Conservation (phyloP, 2,329 filamentous ascomycete genomes). For the Fusarium sambucinum region DNA sequence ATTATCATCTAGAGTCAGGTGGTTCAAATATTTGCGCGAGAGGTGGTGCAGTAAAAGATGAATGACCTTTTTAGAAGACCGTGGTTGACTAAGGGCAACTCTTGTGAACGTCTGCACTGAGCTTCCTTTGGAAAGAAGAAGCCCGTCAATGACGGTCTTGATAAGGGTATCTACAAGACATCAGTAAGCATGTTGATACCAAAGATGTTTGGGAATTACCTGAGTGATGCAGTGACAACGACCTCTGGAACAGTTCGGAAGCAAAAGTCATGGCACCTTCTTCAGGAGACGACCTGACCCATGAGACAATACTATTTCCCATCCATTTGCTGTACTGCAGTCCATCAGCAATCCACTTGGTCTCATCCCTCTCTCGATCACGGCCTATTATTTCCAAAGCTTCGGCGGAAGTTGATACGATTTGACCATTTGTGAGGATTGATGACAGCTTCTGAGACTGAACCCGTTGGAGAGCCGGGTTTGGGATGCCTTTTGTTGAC, state of each 20-base stretch:
- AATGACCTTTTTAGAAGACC: conserved; percentile 46
- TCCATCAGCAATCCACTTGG: conserved; percentile 74
- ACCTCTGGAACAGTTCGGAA: conserved; percentile 66
- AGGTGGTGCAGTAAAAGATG: conserved; percentile 55
- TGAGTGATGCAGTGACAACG: conserved; percentile 77
- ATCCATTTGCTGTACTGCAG: conserved; percentile 78
- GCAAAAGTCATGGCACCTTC: conserved; percentile 57
- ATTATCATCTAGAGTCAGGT: conserved; percentile 50
- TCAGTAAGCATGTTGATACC: neutral
- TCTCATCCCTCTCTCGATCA: conserved; percentile 44
- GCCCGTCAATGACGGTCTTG: conserved; percentile 51
- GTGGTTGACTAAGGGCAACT: conserved; percentile 49
- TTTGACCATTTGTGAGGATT: conserved; percentile 61
- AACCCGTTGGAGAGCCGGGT: conserved; percentile 47
- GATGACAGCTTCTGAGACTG: conserved; percentile 56
- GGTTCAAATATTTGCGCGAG: conserved; percentile 59
- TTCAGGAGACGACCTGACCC: conserved; percentile 52
- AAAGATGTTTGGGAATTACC: conserved; percentile 59
- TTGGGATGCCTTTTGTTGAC: conserved; percentile 44
- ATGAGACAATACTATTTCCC: conserved; percentile 69
- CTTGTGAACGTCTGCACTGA: conserved; percentile 46
- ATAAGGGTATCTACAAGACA: conserved; percentile 56
- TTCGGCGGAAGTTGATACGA: conserved; percentile 66
- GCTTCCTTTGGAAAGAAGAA: conserved; percentile 52
- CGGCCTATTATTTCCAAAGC: conserved; percentile 64